Evolutionary conservation across 306 rosid genomes (phyloP).

Genomic region (Prunus padus): DNA sequence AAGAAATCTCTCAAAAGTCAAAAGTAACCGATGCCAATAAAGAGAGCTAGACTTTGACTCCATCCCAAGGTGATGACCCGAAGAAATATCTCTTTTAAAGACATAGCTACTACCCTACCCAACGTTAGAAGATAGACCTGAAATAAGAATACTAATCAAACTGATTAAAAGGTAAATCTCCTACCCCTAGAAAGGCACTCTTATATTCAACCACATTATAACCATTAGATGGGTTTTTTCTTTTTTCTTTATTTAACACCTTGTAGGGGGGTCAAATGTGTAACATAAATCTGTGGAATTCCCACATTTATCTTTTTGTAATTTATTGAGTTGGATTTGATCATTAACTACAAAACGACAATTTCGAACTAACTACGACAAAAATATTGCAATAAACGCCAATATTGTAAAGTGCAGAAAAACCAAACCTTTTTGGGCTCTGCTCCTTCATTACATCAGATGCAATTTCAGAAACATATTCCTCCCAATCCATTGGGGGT

Average conservation of each 20-base stretch:
- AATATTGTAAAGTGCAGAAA: constrained; percentile 7
- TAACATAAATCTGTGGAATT: not conserved
- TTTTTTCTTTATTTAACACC: not conserved
- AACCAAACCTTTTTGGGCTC: constrained; percentile 82
- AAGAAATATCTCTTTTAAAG: no score
- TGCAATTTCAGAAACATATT: constrained; percentile 79
- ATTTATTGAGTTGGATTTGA: not conserved
- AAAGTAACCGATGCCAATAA: no score
- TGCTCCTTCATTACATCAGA: constrained; percentile 97
- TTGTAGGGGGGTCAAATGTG: not conserved
- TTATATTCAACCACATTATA: no score
- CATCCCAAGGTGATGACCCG: no score
- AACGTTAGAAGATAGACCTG: no score
- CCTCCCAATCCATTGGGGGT: constrained; percentile 97
- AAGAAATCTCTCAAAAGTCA: no score
- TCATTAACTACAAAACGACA: not conserved
- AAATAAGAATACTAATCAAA: no score
- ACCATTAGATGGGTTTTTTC: no score
- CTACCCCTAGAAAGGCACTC: no score
- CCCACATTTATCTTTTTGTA: not conserved
- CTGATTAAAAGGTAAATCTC: no score
- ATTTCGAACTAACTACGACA: not conserved
- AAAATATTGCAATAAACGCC: not conserved
- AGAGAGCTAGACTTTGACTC: no score
- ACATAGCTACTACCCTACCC: no score